phyloP scores from a whole-genome alignment of 2,329 filamentous ascomycete genomes.

The Penicillium corylophilum region DNA sequence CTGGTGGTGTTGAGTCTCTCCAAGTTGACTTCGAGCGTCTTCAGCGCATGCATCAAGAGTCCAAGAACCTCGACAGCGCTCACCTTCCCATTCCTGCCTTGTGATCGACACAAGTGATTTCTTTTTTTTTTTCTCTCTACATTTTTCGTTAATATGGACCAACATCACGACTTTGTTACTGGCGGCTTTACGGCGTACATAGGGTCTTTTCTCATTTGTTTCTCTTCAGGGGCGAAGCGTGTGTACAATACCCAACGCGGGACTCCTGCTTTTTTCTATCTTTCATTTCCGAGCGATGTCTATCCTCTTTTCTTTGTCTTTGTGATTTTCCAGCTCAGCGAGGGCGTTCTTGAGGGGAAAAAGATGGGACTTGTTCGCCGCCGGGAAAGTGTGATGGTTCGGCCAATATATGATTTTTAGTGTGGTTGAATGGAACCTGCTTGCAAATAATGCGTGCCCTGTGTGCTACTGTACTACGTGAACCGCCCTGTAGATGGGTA shows the following conservation, averaged over 20 bases:
- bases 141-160: not conserved
- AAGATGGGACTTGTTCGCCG: conserved; percentile 13
- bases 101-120: conserved; percentile 12
- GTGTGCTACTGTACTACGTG: not conserved
- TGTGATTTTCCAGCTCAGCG: conserved; percentile 22
- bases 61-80: conserved; percentile 23
- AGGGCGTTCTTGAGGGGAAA: conserved; percentile 23
- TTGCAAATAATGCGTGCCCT: not conserved
- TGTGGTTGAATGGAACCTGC: not conserved
- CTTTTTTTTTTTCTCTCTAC: not conserved
- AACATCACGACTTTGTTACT: conserved; percentile 13
- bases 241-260: conserved; percentile 22
- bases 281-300: conserved; percentile 13
- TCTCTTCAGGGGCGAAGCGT: conserved; percentile 14
- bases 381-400: conserved; percentile 1
- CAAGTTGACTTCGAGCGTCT: conserved; percentile 43
- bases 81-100: conserved; percentile 29
- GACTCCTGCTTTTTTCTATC: conserved; percentile 6
- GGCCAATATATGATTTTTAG: not conserved
- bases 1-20: conserved; percentile 13
- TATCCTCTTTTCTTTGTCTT: conserved; percentile 7
- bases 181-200: conserved; percentile 20
- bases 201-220: conserved; percentile 5
- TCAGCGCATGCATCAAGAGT: conserved; percentile 30
- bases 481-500: no score